Evolutionary conservation across 306 rosid genomes (phyloP).

Genomic region (Fragaria vesca): DNA sequence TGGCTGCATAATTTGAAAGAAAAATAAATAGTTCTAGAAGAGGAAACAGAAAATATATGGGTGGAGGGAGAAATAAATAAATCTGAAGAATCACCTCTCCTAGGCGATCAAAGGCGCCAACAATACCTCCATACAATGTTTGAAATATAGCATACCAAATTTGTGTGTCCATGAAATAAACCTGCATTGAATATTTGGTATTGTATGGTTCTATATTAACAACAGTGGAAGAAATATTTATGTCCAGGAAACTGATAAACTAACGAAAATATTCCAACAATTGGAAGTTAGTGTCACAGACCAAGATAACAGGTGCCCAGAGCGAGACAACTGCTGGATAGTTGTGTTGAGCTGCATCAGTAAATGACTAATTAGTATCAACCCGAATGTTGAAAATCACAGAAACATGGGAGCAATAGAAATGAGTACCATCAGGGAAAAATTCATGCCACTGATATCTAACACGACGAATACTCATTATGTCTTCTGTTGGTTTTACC

Average conservation of each 20-base stretch:
- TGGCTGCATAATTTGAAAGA: constrained; percentile 4
- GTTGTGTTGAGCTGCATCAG: constrained; percentile 65
- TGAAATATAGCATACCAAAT: constrained; percentile 90
- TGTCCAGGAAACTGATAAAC: constrained; percentile 22
- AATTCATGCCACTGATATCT: constrained; percentile 87
- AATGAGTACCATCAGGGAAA: constrained; percentile 67
- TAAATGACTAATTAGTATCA: constrained; percentile 29
- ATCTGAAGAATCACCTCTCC: constrained; percentile 69
- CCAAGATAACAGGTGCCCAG: constrained; percentile 83
- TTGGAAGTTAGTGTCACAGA: constrained; percentile 34
- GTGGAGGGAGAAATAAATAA: constrained; percentile 13
- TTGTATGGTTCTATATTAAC: constrained; percentile 23
- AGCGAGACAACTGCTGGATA: constrained; percentile 76
- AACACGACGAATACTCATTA: constrained; percentile 68
- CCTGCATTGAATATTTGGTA: constrained; percentile 48
- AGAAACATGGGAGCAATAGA: constrained; percentile 24
- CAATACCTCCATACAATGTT: constrained; percentile 80
- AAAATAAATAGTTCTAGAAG: background rate
- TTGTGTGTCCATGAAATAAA: constrained; percentile 97
- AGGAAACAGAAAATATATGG: background rate
- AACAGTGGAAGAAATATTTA: background rate
- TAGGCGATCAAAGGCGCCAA: constrained; percentile 93
- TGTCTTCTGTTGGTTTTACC: constrained; percentile 81
- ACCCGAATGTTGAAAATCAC: constrained; percentile 13
- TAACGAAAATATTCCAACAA: constrained; percentile 26